A percentile compares a stretch with the other conserved stretches of the same genome.
These are phyloP conservation scores for Pascua guehoae DNA, from an alignment of 1,284 basidiomycete species.

Conservation along the genomic window DNA sequence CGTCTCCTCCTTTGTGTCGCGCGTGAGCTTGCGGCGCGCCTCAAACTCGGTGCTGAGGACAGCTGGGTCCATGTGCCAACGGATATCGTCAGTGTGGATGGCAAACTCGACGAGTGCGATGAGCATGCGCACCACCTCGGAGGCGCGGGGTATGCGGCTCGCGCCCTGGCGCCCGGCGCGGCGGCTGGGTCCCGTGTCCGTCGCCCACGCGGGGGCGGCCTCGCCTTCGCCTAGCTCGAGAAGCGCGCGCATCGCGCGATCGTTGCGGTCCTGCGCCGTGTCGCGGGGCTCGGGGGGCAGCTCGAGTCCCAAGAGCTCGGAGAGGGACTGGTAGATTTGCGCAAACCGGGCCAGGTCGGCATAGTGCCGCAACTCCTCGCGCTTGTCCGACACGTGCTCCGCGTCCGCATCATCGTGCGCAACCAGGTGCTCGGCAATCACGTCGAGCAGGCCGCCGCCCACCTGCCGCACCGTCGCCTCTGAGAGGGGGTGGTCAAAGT, in stretches of 20 bases:
- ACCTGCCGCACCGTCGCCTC: constrained; percentile 37
- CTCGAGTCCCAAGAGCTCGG: constrained; percentile 20
- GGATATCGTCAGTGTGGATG: constrained; percentile 20
- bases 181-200: constrained; percentile 24
- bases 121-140: constrained; percentile 42
- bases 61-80: constrained; percentile 23
- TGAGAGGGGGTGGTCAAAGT: constrained; percentile 41
- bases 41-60: constrained; percentile 19
- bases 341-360: constrained; percentile 42
- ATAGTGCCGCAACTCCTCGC: constrained; percentile 42
- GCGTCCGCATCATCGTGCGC: too few relatives aligned
- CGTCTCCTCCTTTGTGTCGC: constrained; percentile 18
- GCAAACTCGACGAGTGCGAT: constrained; percentile 29
- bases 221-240: constrained; percentile 29
- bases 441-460: constrained; percentile 35
- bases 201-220: constrained; percentile 28
- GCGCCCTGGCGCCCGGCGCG: constrained; percentile 28
- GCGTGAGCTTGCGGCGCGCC: constrained; percentile 7
- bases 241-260: constrained; percentile 26
- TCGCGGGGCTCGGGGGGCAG: constrained; percentile 15
- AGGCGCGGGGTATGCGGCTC: constrained; percentile 29
- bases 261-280: constrained; percentile 18
- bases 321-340: constrained; percentile 23
- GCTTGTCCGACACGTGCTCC: constrained; percentile 10
- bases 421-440: constrained; percentile 20